Percentiles rank a stretch among this genome's conserved stretches.
Evolutionary conservation across 2,329 filamentous ascomycete genomes (phyloP).

Genomic region (Paecilomyces sp.): DNA sequence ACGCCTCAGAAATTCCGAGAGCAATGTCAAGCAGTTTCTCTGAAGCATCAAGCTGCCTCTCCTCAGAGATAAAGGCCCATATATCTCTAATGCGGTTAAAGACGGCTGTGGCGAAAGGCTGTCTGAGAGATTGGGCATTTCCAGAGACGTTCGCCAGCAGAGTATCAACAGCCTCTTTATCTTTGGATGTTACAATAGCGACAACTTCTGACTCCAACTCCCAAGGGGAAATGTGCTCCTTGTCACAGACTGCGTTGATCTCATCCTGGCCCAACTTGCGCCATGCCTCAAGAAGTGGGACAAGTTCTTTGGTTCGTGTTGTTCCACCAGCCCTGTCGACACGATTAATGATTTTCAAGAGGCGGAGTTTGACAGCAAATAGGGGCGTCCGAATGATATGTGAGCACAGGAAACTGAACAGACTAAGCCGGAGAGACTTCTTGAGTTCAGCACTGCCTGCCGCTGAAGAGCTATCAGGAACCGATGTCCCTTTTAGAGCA

Average conservation of each 20-base stretch:
- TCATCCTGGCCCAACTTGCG: slow-evolving; percentile 47
- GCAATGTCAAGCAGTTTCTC: slow-evolving; percentile 36
- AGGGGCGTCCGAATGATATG: slow-evolving; percentile 66
- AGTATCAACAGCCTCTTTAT: slow-evolving; percentile 50
- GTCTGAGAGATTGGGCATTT: slow-evolving; percentile 35
- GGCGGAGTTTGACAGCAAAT: slow-evolving; percentile 58
- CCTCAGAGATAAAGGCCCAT: slow-evolving; percentile 51
- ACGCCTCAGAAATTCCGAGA: slow-evolving; percentile 18
- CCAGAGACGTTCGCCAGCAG: slow-evolving; percentile 46
- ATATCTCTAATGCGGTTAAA: slow-evolving; percentile 64
- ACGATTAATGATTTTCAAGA: slow-evolving; percentile 66
- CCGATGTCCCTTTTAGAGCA: slow-evolving; percentile 47
- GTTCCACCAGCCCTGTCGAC: slow-evolving; percentile 66
- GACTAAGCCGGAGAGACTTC: slow-evolving; percentile 54
- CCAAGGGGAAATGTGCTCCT: slow-evolving; percentile 40
- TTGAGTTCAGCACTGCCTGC: slow-evolving; percentile 50
- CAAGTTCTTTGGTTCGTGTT: slow-evolving; percentile 65
- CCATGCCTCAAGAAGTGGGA: slow-evolving; percentile 70
- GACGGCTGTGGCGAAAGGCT: slow-evolving; percentile 54
- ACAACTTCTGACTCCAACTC: slow-evolving; percentile 50
- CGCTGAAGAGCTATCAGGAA: slow-evolving; percentile 17
- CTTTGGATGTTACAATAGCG: slow-evolving; percentile 47
- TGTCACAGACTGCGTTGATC: slow-evolving; percentile 43
- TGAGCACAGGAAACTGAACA: slow-evolving; percentile 66
- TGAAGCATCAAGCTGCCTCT: slow-evolving; percentile 28